These are phyloP conservation scores for Sclerotiophoma versabilis DNA, from an alignment of 2,329 filamentous ascomycete species.

Conservation along the genomic window DNA sequence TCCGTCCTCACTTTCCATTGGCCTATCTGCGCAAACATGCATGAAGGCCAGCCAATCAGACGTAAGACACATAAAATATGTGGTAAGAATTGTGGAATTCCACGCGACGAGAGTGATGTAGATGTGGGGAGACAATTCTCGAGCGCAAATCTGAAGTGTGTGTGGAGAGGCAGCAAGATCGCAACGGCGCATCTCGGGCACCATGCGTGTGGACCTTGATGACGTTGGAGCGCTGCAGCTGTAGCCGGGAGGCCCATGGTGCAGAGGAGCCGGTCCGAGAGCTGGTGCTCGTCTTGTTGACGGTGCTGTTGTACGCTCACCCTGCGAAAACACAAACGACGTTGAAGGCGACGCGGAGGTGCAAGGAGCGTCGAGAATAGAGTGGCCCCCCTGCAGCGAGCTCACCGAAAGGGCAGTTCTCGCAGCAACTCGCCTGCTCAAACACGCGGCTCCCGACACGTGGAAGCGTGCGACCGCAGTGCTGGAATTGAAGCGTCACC, in stretches of 20 bases:
- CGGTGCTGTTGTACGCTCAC: neutral
- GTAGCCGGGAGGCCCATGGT: neutral
- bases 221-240: conserved; percentile 7
- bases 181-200: conserved; percentile 11
- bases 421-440: conserved; percentile 12
- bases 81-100: conserved; percentile 13
- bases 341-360: neutral
- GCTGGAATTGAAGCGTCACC: conserved; percentile 9
- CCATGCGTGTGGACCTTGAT: conserved; percentile 5
- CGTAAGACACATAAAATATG: neutral
- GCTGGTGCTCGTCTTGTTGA: neutral
- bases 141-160: conserved; percentile 23
- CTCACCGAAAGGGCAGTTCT: neutral
- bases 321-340: neutral
- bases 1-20: neutral
- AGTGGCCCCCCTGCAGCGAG: conserved; percentile 5
- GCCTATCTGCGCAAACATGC: neutral
- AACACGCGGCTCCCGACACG: conserved; percentile 17
- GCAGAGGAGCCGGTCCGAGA: conserved; percentile 13
- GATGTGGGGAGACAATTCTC: conserved; percentile 22
- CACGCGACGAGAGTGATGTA: conserved; percentile 12
- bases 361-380: neutral
- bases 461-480: conserved; percentile 10
- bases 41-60: neutral
- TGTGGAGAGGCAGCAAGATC: conserved; percentile 7